Base-by-base conservation (phyloP, 148 eudicot species). In the Chenopodium quinoa region DNA sequence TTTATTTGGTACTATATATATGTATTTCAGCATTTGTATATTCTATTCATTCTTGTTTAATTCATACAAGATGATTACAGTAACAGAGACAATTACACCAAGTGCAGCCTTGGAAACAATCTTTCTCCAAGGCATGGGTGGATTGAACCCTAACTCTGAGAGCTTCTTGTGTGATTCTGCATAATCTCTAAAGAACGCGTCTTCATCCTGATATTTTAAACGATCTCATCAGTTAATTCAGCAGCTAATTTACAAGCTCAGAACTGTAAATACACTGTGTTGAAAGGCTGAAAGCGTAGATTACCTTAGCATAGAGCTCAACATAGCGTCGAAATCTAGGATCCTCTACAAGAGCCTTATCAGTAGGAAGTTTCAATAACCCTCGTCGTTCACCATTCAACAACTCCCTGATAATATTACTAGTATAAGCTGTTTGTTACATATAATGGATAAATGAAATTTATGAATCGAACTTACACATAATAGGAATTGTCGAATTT, bases 401-500 rank as follows among this genome's bases (percentile, higher is more conserved):
- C 88, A 95, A 90, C 82, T 93, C 98, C 86, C 98, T 95, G 86
- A 12, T 81, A 27, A 23, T 3, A 50, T 40, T 40, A 4, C 40
- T 4, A 13, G 40, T 23, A 27, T 31, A 44, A 31, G 22, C 6
- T 46, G 27, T 63, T 3, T 8, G 58, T 63, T 12, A 71, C 46
- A 46, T 64, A 9, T 1, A 27, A 69, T 29, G 19, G 6, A 25
- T 23, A 54, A 31, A 78, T 44, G 4, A 52, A 1, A n/a, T 25
- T 17, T 4, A 19, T 52, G 75, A 32, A 71, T 4, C 7, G 47
- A 73, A 58, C 94, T 87, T 90, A 93, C 97, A 86, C 86, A 66
- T 87, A 93, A 85, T 92, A 95, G 22, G 94, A 91, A 82, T 93
- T 95, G 85, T 95, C 97, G 71, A 95, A 95, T 80, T 91, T 95